Base-by-base conservation (phyloP, 2,329 filamentous ascomycete genomes). In the Epichloe amarillans region DNA sequence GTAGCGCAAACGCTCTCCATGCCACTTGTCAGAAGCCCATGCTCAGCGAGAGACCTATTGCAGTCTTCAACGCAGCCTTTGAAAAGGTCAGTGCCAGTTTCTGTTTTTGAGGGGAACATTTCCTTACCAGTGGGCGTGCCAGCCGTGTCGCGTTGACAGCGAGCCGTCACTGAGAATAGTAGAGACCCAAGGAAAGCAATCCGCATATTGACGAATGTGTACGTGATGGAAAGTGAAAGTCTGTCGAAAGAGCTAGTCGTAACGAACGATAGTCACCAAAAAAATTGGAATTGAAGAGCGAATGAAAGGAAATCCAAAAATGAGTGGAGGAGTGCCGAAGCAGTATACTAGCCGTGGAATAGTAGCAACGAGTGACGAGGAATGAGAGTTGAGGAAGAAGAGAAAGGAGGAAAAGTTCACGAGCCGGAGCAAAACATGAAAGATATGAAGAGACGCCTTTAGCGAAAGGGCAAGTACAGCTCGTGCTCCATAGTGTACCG, bases 261-360 rank as follows among this genome's bases (percentile, higher is more conserved):
- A 52, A 53, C 60, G 62, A 64, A 64, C 58, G 61, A 62, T 63
- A 56, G 58, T 58, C 56, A 60, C 62, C 62, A 62, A 64, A 61
- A 62, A 46, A 54, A 58, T 54, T 41, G 57, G 52, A 55, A 50
- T 38, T 56, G 52, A 55, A 50, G 47, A 49, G 52, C 19, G 52
- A 53, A 46, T 30, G 45, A 42, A 50, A 47, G 38, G 53, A 49
- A 57, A 58, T 63, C 63, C 62, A 66, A 68, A 64, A 64, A 62
- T 47, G 62, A 56, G 56, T 55, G 55, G 58, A 56, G 39, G 50
- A 48, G 50, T 53, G 60, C 54, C 57, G 55, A 59, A 54, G 47
- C 52, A 38, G 50, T 45, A 52, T 47, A 59, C 56, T 39, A 48
- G 51, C 52, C 53, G 57, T 53, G 50, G 40, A 42, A 50, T 56